These are phyloP conservation scores for Globisporangium viniferum DNA, from an alignment of 352 stramenopile species.

Conservation along the genomic window DNA sequence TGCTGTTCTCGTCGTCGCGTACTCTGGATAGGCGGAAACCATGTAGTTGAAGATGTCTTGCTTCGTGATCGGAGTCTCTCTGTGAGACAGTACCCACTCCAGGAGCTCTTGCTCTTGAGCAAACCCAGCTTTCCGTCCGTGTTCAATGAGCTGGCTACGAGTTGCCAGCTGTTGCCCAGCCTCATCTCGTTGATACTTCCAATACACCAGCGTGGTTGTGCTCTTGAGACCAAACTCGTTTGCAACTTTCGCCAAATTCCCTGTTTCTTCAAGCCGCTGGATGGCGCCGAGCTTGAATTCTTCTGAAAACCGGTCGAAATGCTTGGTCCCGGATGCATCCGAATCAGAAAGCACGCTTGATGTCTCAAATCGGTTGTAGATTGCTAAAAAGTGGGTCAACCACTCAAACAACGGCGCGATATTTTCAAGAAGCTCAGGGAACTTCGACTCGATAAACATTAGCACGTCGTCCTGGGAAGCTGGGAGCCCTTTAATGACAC, in stretches of 20 bases:
- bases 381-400: constrained; percentile 40
- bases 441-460: constrained; percentile 60
- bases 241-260: constrained; percentile 32
- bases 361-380: constrained; percentile 31
- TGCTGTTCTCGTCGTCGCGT: constrained; percentile 47
- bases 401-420: constrained; percentile 53
- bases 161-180: constrained; percentile 23
- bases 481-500: constrained; percentile 5
- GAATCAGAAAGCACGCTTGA: constrained; percentile 17
- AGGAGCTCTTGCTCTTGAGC: constrained; percentile 40
- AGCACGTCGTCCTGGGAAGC: constrained; percentile 54
- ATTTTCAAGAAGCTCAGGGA: constrained; percentile 53
- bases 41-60: constrained; percentile 68
- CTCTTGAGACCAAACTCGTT: constrained; percentile 55
- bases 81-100: constrained; percentile 47
- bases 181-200: constrained; percentile 37
- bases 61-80: constrained; percentile 43
- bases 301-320: constrained; percentile 10
- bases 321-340: neutral
- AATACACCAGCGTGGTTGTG: constrained; percentile 56
- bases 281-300: constrained; percentile 20
- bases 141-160: neutral
- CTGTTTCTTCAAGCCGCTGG: constrained; percentile 20
- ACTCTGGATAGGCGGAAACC: constrained; percentile 45
- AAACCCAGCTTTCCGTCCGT: constrained; percentile 21